phyloP scores from a whole-genome alignment of 2,329 filamentous ascomycete genomes.

The Zymoseptoria tritici region DNA sequence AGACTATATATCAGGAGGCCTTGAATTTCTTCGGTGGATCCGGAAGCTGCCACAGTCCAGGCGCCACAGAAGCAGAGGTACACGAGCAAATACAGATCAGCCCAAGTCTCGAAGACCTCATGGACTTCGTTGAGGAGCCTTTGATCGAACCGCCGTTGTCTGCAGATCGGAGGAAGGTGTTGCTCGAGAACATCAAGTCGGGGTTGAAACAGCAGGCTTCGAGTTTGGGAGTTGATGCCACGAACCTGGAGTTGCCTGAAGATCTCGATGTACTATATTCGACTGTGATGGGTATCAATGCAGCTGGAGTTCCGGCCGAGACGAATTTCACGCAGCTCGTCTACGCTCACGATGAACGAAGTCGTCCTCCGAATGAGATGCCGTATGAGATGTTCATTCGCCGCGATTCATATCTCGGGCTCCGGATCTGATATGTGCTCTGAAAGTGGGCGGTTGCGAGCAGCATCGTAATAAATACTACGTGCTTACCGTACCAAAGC shows the following conservation, averaged over 20 bases:
- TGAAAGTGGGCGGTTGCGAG: background rate
- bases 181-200: background rate
- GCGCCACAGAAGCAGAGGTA: background rate
- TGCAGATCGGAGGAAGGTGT: too few relatives aligned
- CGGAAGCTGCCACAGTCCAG: background rate
- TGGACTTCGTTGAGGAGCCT: background rate
- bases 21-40: background rate
- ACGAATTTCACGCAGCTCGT: background rate
- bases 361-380: background rate
- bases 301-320: background rate
- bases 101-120: background rate
- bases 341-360: background rate
- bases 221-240: background rate
- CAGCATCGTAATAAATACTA: slow-evolving; percentile 1
- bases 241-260: background rate
- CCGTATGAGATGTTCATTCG: background rate
- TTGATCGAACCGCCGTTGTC: background rate
- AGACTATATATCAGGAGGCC: background rate
- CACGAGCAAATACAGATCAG: background rate
- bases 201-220: background rate
- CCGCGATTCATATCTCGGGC: background rate
- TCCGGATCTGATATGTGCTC: background rate
- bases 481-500: background rate
- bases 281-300: background rate
- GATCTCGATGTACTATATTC: background rate